Evolutionary conservation across 192 early-diverging fungal species (phyloP), one percentile per base, ranked within the genome.

Genomic region (Backusella westeae): DNA sequence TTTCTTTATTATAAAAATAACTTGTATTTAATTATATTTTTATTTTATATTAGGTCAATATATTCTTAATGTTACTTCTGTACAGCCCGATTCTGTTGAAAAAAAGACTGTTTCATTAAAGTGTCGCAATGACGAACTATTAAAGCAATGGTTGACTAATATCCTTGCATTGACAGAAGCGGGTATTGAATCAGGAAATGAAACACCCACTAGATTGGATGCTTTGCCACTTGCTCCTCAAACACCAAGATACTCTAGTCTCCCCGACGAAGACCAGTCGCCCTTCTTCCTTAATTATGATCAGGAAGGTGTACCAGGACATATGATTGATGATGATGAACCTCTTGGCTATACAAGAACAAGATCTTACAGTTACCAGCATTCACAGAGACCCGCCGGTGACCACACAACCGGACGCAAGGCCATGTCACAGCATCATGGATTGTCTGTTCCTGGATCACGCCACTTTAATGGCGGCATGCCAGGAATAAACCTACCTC

Each of bases 121-220:
- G 67, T 96, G 95, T 83, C 85, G 95, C 17, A 94, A 96, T 75
- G 90, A 92, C 72, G 98, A 99, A 77, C 97, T 97, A 80, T 88
- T 97, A 21, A 89, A 88, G 71, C 88, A 92, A 77, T 99, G 98
- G 98, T 89, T 49, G 26, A 49, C 26, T 9, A 23, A 42, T 34
- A 49, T 71, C 15, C 35, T 44, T 32, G 42, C 49, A 49, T 17
- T 71, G 15, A 71, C 26, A 19, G 70, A 71, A 12, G 56, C 56
- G 23, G 56, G 56, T 29, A 63, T 63, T 26, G 56, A 63, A 63
- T 23, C 56, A 10, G 56, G 56, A 29, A 12, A 9, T 63, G 23
- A 63, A 21, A 38, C 68, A 21, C 19, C 38, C 19, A 71, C 70
- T 26, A 71, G 49, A 49, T 23, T 49, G 46, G 44, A 44, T 19